These are phyloP conservation scores for Cucumis sativus DNA, from an alignment of 306 rosid species.

Conservation along the genomic window Cucumber_9930_V3 NC_026656.2:594001-594500, in stretches of 20 bases:
- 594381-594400: no score
- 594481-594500: no score
- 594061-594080: not conserved
- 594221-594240: not conserved
- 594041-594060: not conserved
- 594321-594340: no score
- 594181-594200: not conserved
- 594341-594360: no score
- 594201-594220: not conserved
- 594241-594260: not conserved
- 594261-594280: not conserved
- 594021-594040: not conserved
- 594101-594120: not conserved
- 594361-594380: no score
- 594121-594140: not conserved
- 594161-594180: not conserved
- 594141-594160: not conserved
- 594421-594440: no score
- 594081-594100: not conserved
- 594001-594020: not conserved
- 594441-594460: no score
- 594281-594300: not conserved
- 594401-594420: no score
- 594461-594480: no score
- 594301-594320: not conserved